Evolutionary conservation across 345 rosid species (phyloP).

Genomic region (Cardamine occulta): DNA sequence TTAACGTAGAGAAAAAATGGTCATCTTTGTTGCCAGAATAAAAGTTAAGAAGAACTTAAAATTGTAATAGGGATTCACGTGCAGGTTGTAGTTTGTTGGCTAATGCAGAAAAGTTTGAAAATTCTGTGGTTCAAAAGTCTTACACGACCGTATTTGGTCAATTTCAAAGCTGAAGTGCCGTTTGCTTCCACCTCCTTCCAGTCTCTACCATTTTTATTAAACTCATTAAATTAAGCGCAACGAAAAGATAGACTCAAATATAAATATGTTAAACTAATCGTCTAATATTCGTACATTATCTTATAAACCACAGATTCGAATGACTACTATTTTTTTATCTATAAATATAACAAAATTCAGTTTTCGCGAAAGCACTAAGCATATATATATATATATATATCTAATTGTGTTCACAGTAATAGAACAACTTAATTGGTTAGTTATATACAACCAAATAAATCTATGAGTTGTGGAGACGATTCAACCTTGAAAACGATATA

Average conservation of each 20-base stretch:
- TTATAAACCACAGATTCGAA: not conserved
- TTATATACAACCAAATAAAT: not conserved
- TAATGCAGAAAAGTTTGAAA: slow-evolving; percentile 3
- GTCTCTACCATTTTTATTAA: not conserved
- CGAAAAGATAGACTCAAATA: not conserved
- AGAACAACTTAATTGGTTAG: not conserved
- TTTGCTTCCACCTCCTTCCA: not conserved
- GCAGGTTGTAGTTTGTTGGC: slow-evolving; percentile 3
- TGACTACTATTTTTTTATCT: not conserved
- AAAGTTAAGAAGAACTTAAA: slow-evolving; percentile 2
- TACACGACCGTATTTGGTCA: slow-evolving; percentile 38
- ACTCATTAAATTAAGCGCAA: not conserved
- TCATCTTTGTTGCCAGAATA: not conserved
- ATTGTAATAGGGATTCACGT: slow-evolving; percentile 14
- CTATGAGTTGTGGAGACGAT: not conserved
- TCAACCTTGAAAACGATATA: not conserved
- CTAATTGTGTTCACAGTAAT: not conserved
- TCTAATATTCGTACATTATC: not conserved
- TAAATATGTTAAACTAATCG: not conserved
- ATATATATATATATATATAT: not conserved
- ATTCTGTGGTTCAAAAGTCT: slow-evolving; percentile 39
- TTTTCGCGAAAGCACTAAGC: no score
- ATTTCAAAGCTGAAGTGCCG: slow-evolving; percentile 35
- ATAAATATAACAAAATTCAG: not conserved
- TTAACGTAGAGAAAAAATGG: not conserved